Evolutionary conservation across 192 early-diverging fungal species (phyloP).

Genomic region (Coemansia furcata): DNA sequence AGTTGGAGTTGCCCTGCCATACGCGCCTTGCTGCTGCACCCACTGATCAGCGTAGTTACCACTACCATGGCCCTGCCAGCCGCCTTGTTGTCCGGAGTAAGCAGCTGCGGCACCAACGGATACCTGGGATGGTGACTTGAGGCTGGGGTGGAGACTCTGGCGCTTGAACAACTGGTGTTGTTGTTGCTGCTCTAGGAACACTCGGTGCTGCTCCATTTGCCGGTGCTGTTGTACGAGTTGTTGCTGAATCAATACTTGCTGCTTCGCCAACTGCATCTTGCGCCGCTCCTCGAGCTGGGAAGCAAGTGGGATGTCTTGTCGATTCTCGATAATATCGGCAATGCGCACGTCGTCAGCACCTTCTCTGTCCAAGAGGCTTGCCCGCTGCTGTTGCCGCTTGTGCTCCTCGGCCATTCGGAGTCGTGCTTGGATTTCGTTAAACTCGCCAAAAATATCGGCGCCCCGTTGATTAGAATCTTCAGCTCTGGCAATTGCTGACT

Average conservation of each 20-base stretch:
- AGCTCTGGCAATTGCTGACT: neutral
- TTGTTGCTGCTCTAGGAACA: constrained; percentile 32
- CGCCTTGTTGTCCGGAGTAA: constrained; percentile 1
- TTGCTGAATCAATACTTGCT: constrained; percentile 40
- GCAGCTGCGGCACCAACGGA: neutral
- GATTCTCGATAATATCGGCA: constrained; percentile 41
- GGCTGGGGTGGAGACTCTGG: constrained; percentile 41
- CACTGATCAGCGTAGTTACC: constrained; percentile 24
- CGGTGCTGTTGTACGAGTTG: constrained; percentile 39
- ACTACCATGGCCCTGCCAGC: constrained; percentile 8
- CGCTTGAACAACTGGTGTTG: constrained; percentile 43
- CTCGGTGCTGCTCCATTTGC: constrained; percentile 27
- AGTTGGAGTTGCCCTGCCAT: neutral
- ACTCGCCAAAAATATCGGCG: constrained; percentile 20
- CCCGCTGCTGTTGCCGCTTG: constrained; percentile 27
- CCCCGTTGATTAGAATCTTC: neutral
- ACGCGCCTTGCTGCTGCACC: constrained; percentile 11
- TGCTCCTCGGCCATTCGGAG: constrained; percentile 34
- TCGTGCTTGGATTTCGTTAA: constrained; percentile 30
- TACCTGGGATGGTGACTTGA: neutral
- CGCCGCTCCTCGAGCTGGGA: constrained; percentile 43
- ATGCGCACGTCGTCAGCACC: constrained; percentile 42
- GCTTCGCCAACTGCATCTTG: constrained; percentile 45
- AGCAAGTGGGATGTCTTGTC: constrained; percentile 37
- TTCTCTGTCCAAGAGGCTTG: constrained; percentile 31